Evolutionary conservation across 306 rosid species (phyloP).

Genomic region (Inga leiocalycina): DNA sequence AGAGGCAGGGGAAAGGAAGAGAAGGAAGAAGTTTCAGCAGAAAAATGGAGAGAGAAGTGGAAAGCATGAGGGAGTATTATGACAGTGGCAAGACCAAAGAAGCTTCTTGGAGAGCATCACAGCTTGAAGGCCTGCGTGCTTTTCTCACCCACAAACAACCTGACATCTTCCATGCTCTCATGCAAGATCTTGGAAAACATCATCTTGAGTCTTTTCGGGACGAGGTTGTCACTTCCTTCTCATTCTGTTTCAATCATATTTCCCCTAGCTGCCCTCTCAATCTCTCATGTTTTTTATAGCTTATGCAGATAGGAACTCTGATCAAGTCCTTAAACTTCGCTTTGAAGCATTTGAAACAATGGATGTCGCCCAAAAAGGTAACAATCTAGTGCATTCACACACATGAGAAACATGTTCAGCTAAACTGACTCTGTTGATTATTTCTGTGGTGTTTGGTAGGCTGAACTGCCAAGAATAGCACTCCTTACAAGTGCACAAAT

Average conservation of each 20-base stretch:
- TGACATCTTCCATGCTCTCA: conserved; percentile 57
- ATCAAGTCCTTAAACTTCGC: conserved; percentile 64
- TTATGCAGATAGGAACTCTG: conserved; percentile 61
- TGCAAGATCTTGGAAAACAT: conserved; percentile 74
- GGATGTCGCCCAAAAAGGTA: conserved; percentile 79
- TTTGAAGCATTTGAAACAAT: conserved; percentile 45
- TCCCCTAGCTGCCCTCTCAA: too few relatives aligned
- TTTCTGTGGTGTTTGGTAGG: conserved; percentile 38
- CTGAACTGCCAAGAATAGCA: conserved; percentile 63
- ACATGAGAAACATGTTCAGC: background rate
- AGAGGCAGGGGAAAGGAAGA: background rate
- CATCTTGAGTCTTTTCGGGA: conserved; percentile 73
- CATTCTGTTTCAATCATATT: background rate
- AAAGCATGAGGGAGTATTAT: conserved; percentile 49
- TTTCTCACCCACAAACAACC: conserved; percentile 46
- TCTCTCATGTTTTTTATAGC: background rate
- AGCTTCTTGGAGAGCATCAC: conserved; percentile 67
- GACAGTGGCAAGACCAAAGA: conserved; percentile 56
- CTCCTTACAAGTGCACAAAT: conserved; percentile 66
- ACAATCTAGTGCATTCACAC: background rate
- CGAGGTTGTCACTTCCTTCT: conserved; percentile 52
- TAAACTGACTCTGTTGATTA: background rate
- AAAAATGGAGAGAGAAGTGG: conserved; percentile 35
- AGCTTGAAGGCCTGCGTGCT: conserved; percentile 55
- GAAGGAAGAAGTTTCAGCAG: background rate